Conservation (phyloP, 2,329 filamentous ascomycete genomes). For the Sporothrix phasma region DNA sequence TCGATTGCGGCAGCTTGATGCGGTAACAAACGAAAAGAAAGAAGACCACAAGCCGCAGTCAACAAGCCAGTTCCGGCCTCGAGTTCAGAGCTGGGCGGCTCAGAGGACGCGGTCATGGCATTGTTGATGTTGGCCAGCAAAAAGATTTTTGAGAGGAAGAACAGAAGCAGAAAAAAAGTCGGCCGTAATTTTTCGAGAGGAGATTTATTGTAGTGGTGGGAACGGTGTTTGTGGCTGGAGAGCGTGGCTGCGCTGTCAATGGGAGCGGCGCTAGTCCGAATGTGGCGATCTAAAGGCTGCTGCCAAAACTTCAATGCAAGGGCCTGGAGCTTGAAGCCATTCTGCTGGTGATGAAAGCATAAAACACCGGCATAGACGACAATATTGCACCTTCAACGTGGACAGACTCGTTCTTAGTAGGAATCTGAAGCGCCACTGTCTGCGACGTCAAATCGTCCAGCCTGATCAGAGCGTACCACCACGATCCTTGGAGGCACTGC, state of each 20-base stretch:
- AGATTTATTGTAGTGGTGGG: slow-evolving; percentile 13
- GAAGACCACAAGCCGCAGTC: background rate
- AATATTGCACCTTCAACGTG: background rate
- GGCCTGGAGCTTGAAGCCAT: background rate
- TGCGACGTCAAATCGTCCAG: background rate
- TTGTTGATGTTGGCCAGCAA: background rate
- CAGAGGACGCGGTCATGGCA: background rate
- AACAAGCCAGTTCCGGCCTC: background rate
- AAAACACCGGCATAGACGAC: background rate
- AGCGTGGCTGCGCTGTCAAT: slow-evolving; percentile 6
- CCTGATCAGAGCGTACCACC: background rate
- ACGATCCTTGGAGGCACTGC: background rate
- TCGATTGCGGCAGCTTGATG: background rate
- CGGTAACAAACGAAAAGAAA: background rate
- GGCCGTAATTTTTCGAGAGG: slow-evolving; percentile 3
- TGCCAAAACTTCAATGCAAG: slow-evolving; percentile 6
- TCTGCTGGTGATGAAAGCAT: background rate
- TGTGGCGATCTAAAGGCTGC: background rate
- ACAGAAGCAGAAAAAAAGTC: slow-evolving; percentile 1
- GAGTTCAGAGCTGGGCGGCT: background rate
- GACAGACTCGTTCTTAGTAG: too few relatives aligned
- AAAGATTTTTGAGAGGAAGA: slow-evolving; percentile 8
- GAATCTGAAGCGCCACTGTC: too few relatives aligned
- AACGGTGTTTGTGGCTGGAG: background rate
- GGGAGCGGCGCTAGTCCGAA: background rate